Conservation (phyloP, 164 flowering plant species). For the Malania oleifera region DNA sequence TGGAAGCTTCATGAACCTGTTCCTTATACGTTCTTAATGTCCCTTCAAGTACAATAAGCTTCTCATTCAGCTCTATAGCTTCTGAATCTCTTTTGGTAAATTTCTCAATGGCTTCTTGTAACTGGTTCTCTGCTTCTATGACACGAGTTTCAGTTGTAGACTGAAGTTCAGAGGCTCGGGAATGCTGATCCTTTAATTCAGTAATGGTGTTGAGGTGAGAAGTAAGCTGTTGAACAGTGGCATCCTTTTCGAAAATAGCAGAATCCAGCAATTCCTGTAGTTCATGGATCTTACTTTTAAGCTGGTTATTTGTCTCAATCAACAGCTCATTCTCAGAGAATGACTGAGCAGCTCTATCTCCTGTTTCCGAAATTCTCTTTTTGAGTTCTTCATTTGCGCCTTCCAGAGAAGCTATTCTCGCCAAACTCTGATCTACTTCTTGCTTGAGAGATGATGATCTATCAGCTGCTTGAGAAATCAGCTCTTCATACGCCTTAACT, state of each 20-base stretch:
- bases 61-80: constrained; percentile 54
- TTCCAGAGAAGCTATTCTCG: constrained; percentile 42
- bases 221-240: constrained; percentile 40
- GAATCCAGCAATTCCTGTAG: constrained; percentile 52
- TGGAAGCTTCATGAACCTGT: constrained; percentile 39
- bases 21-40: constrained; percentile 38
- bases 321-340: constrained; percentile 61
- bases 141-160: constrained; percentile 39
- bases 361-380: constrained; percentile 44
- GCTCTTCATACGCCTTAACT: constrained; percentile 35
- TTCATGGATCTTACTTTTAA: constrained; percentile 55
- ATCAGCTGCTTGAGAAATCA: constrained; percentile 37
- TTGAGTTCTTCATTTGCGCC: constrained; percentile 47
- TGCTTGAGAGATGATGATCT: constrained; percentile 38
- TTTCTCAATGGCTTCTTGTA: constrained; percentile 42
- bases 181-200: constrained; percentile 59
- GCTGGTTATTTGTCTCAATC: constrained; percentile 60
- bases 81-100: constrained; percentile 40
- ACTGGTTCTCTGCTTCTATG: constrained; percentile 37
- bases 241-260: constrained; percentile 53
- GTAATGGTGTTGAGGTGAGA: constrained; percentile 45
- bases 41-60: constrained; percentile 37
- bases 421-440: constrained; percentile 43
- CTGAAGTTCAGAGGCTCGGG: constrained; percentile 44
- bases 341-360: constrained; percentile 48